Conservation (phyloP, 345 rosid genomes). For the Populus pruinosa region DNA sequence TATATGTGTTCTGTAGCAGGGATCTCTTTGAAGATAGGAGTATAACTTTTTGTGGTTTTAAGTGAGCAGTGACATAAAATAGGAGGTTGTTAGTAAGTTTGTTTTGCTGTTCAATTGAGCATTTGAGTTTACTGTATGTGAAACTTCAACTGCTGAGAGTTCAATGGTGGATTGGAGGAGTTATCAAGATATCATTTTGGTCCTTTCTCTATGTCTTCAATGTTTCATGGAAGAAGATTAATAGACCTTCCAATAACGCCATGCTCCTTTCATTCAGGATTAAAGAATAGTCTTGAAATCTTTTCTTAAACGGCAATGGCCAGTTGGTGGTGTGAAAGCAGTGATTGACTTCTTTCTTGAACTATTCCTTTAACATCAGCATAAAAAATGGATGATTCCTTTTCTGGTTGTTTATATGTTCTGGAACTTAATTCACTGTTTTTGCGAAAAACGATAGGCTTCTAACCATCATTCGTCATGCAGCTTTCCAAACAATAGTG, state of each 20-base stretch:
- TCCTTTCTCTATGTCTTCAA: background rate
- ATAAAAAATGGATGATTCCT: background rate
- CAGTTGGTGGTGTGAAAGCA: background rate
- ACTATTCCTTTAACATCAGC: background rate
- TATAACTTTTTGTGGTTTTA: background rate
- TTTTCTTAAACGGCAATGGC: background rate
- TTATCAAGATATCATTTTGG: background rate
- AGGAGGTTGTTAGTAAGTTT: background rate
- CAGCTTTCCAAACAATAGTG: background rate
- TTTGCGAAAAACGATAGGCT: background rate
- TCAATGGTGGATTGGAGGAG: background rate
- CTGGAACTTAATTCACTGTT: background rate
- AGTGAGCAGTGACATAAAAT: background rate
- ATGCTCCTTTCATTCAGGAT: background rate
- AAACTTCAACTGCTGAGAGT: background rate
- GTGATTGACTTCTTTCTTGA: background rate
- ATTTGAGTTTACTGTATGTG: background rate
- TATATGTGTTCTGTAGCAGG: background rate
- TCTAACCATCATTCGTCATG: background rate
- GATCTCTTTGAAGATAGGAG: background rate
- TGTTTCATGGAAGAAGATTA: background rate
- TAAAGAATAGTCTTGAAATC: background rate
- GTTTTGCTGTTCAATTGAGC: background rate
- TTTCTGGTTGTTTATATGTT: background rate
- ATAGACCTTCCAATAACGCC: background rate